Conservation (phyloP, 2,329 filamentous ascomycete species). For the Penicillium paneum region DNA sequence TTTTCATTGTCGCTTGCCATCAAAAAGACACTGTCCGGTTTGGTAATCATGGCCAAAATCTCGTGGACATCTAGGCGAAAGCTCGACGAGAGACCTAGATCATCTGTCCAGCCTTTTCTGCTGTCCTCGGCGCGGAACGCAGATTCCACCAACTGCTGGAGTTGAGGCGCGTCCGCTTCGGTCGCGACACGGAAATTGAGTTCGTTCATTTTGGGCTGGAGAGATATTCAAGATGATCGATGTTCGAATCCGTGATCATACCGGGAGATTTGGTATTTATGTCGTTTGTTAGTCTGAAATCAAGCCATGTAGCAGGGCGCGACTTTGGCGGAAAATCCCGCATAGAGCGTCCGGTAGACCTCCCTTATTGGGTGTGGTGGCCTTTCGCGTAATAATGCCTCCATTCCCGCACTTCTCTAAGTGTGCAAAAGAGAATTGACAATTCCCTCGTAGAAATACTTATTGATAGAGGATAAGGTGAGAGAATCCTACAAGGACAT, state of each 20-base stretch:
- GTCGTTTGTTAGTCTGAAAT: not conserved
- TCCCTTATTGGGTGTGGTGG: too few species aligned
- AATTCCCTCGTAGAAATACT: too few species aligned
- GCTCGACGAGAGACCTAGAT: slow-evolving; percentile 28
- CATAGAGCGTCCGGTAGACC: not conserved
- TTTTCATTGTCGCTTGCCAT: slow-evolving; percentile 16
- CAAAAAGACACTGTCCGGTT: slow-evolving; percentile 27
- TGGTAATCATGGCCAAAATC: slow-evolving; percentile 26
- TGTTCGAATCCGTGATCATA: not conserved
- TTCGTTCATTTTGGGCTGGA: slow-evolving; percentile 10
- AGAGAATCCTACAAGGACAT: too few species aligned
- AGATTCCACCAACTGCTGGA: slow-evolving; percentile 40
- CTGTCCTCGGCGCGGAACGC: slow-evolving; percentile 44
- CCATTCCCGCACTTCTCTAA: too few species aligned
- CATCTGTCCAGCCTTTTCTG: slow-evolving; percentile 37
- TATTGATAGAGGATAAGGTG: too few species aligned
- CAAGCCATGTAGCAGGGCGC: slow-evolving; percentile 2
- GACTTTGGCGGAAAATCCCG: not conserved
- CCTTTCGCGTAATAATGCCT: too few species aligned
- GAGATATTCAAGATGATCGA: not conserved
- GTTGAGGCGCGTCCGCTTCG: slow-evolving; percentile 32
- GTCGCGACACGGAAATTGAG: slow-evolving; percentile 42
- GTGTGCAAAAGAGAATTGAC: too few species aligned
- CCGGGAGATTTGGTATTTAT: not conserved
- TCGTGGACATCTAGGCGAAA: slow-evolving; percentile 26